Conservation (phyloP, 176 grass and related monocot species). For the Rhipidocladum racemiflorum region DNA sequence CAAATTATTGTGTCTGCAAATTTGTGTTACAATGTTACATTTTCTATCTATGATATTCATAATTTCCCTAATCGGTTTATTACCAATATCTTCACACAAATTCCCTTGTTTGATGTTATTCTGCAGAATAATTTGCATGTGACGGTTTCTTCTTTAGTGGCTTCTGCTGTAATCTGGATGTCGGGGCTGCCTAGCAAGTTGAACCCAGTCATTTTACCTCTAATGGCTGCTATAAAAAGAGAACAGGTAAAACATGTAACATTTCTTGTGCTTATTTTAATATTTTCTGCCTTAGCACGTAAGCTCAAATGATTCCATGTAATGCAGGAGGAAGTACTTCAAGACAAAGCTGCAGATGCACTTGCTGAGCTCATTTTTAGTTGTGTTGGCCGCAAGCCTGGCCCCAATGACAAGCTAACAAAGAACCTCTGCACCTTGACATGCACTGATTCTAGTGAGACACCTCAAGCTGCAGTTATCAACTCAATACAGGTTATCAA, state of each 20-base stretch:
- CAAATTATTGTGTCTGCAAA: not conserved
- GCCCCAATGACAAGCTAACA: constrained; percentile 93
- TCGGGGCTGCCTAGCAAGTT: constrained; percentile 73
- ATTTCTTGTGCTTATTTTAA: constrained; percentile 13
- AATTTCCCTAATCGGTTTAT: not conserved
- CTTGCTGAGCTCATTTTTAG: constrained; percentile 91
- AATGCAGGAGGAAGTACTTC: constrained; percentile 88
- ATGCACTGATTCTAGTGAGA: constrained; percentile 75
- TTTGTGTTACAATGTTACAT: not conserved
- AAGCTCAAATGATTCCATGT: constrained; percentile 35
- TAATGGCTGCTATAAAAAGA: constrained; percentile 98
- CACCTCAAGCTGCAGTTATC: constrained; percentile 83
- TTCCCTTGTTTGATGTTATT: constrained; percentile 31
- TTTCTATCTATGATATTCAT: not conserved
- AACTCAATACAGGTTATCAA: constrained; percentile 92
- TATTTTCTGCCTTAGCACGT: constrained; percentile 19
- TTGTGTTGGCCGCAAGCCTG: constrained; percentile 91
- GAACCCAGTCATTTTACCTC: constrained; percentile 97
- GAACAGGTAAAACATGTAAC: constrained; percentile 61
- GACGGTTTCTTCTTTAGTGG: constrained; percentile 82
- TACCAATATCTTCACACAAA: constrained; percentile 4
- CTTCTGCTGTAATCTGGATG: constrained; percentile 92
- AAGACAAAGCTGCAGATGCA: constrained; percentile 95
- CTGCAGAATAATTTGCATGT: constrained; percentile 98
- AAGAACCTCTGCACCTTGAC: constrained; percentile 93